Evolutionary conservation across 345 rosid genomes (phyloP).

Genomic region (Lepidium sativum): DNA sequence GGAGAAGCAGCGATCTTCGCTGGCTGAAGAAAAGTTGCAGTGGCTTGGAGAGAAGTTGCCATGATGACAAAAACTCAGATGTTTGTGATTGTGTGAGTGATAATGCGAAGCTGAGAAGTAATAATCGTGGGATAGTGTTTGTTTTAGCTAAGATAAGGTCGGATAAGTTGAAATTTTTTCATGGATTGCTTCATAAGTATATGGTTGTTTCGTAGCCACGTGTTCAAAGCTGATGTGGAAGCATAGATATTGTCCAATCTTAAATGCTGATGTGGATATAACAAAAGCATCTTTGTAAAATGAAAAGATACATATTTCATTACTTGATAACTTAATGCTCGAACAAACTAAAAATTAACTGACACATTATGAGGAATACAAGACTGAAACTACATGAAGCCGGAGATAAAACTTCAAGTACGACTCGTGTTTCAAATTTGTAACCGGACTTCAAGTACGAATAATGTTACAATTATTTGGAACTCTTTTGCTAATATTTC

Average conservation of each 20-base stretch:
- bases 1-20: slow-evolving; percentile 38
- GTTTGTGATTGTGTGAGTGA: slow-evolving; percentile 4
- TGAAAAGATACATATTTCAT: too few species aligned
- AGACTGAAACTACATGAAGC: too few species aligned
- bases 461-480: too few species aligned
- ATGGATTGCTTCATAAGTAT: slow-evolving; percentile 4
- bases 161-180: slow-evolving; percentile 3
- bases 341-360: too few species aligned
- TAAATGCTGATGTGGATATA: slow-evolving; percentile 11
- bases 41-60: slow-evolving; percentile 88
- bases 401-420: too few species aligned
- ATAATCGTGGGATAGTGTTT: background rate
- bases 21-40: slow-evolving; percentile 77
- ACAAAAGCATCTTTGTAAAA: background rate
- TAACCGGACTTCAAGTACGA: too few species aligned
- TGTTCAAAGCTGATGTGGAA: slow-evolving; percentile 24
- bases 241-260: slow-evolving; percentile 26
- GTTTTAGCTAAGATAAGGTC: slow-evolving; percentile 49
- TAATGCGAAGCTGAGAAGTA: slow-evolving; percentile 1
- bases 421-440: too few species aligned
- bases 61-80: slow-evolving; percentile 22
- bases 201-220: slow-evolving; percentile 53
- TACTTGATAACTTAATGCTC: too few species aligned
- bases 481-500: too few species aligned
- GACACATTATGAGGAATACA: too few species aligned